Evolutionary conservation across 140 eudicot species (phyloP), one percentile per base, ranked within the genome.

Genomic region (Oenanthe javanica): DNA sequence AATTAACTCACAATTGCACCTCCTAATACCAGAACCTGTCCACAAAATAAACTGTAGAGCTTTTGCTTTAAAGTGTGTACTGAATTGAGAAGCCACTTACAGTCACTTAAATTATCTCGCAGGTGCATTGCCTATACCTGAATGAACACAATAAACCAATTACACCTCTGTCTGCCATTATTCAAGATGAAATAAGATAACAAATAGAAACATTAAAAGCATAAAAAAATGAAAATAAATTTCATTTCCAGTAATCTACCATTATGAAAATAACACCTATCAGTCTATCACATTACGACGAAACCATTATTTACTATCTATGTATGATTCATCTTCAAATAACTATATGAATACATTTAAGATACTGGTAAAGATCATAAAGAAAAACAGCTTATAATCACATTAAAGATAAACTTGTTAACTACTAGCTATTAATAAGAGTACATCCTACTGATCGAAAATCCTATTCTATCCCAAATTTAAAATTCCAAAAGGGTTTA

Each of bases 71-170:
- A 13, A 31, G 42, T 13, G 45, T 3, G 55, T 78, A 70, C 48
- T 52, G 36, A 73, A 45, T 54, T 9, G 0, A 73, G 52, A 73
- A 45, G 77, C 19, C 79, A 15, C 79, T 75, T 52, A 9, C 48
- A 36, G 27, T 27, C 69, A 9, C 69, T 67, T 67, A 9, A 27
- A 11, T 67, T 67, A 67, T 14, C 73, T 43, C 57, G 19, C 27
- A 63, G 0, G 51, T 61, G 75, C 40, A 76, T n/a, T 66, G 52
- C 54, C 70, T 77, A n/a, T 75, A 79, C 81, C 81, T 79, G 83
- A 82, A 48, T 57, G 76, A 63, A 2, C 83, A 79, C 50, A 12
- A 67, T 57, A 27, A 27, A 81, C 76, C 70, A 81, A 59, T 21
- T 19, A 40, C 52, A 43, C 38, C 77, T 74, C 52, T 50, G 27